Base-by-base conservation (phyloP, 2,329 filamentous ascomycete genomes). In the Trichoderma oligosporum region DNA sequence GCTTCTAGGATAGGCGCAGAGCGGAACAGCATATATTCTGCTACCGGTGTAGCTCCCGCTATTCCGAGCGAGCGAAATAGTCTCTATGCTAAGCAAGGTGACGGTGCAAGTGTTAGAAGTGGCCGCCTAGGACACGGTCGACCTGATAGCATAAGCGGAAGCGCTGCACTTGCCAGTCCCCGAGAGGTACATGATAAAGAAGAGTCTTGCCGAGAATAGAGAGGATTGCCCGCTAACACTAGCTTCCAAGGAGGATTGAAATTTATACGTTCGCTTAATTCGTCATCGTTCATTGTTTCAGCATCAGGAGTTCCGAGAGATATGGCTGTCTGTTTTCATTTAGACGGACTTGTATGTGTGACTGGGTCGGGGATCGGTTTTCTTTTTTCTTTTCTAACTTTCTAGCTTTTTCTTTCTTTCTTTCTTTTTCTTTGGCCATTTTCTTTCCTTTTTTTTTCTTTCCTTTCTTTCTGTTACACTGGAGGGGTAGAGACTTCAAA, bases 1-100 rank as follows among this genome's bases (percentile, higher is more conserved):
- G 71, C 65, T 54, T 67, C 77, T 20, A 72, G 62, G 16, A 70
- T 75, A 9, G 74, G 73, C 29, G 74, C 81, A 20, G 88, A 91
- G 70, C 80, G 88, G n/a, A 84, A 85, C 14, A 91, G 87, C 68
- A 84, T 97, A 52, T 96, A 96, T 74, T 91, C 88, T 0, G 81
- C 85, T 0, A 86, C 87, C 0, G 88, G 88, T 12, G 78, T 84
- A 4, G 82, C 82, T 1, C 85, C 86, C 5, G 81, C 83, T 11
- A 72, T 89, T 7, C 77, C 82, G 6, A 87, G 87, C 58, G 92
- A 96, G 66, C 81, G 92, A 47, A 93, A 88, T 69, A 95, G 89
- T 71, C 82, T 88, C 61, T 93, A 96, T 67, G 83, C 87, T 25
- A 83, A 84, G 59, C 77, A 79, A 45, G 83, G 80, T 4, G 90